Percentiles rank a stretch among this genome's conserved stretches.
Conservation (phyloP, 805 yeast species). For the Lipomyces sp. region DNA sequence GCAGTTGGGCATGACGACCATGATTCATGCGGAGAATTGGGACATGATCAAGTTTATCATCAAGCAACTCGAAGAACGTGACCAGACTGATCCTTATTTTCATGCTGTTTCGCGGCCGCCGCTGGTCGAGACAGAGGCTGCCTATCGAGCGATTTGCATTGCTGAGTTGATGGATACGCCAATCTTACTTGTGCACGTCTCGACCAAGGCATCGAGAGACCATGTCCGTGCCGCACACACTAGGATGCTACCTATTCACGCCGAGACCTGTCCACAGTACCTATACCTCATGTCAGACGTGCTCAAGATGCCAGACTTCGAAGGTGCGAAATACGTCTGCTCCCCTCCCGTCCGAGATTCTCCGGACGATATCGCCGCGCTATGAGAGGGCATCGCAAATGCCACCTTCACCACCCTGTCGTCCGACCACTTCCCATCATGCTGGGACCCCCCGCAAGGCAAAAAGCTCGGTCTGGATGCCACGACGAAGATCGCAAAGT, state of each 20-base stretch:
- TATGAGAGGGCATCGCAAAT: slow-evolving; percentile 54
- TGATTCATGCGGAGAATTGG: slow-evolving; percentile 59
- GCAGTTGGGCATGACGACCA: slow-evolving; percentile 52
- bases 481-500: slow-evolving; percentile 48
- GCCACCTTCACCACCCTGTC: slow-evolving; percentile 54
- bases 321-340: slow-evolving; percentile 57
- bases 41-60: slow-evolving; percentile 53
- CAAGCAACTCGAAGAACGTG: slow-evolving; percentile 49
- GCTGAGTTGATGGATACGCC: slow-evolving; percentile 54
- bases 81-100: slow-evolving; percentile 51
- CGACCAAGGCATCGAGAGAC: slow-evolving; percentile 50
- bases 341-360: slow-evolving; percentile 56
- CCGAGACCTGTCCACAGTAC: slow-evolving; percentile 60
- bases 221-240: slow-evolving; percentile 54
- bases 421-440: slow-evolving; percentile 55
- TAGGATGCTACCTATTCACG: slow-evolving; percentile 50
- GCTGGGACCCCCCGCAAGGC: slow-evolving; percentile 51
- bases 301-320: slow-evolving; percentile 48
- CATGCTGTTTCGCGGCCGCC: slow-evolving; percentile 55
- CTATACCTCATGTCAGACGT: slow-evolving; percentile 52
- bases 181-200: slow-evolving; percentile 55
- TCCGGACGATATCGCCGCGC: slow-evolving; percentile 49
- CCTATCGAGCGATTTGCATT: slow-evolving; percentile 53
- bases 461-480: slow-evolving; percentile 51
- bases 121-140: slow-evolving; percentile 56